phyloP scores from a whole-genome alignment of 192 early-diverging fungal species.

The Lunasporangiospora selenospora region DNA sequence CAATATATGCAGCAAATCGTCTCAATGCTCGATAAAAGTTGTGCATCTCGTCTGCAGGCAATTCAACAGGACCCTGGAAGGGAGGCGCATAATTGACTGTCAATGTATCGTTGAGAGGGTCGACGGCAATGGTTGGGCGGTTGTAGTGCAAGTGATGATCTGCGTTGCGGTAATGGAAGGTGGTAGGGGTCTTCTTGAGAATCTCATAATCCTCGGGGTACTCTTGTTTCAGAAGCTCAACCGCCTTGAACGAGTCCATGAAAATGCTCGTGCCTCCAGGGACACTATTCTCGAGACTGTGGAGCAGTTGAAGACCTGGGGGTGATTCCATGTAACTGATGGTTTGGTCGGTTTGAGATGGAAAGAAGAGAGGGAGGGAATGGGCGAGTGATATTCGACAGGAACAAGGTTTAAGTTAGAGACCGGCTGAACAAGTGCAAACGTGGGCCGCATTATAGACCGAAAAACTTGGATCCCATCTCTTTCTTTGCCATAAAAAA shows the following conservation, averaged over 20 bases:
- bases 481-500: not conserved
- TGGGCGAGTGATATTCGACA: too few species aligned
- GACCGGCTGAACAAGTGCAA: too few species aligned
- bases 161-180: conserved; percentile 84
- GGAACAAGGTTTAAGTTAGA: too few species aligned
- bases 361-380: not conserved
- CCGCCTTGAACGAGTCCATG: conserved; percentile 75
- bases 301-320: conserved; percentile 82
- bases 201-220: conserved; percentile 68
- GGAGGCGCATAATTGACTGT: conserved; percentile 83
- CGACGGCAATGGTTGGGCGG: conserved; percentile 67
- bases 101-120: conserved; percentile 43
- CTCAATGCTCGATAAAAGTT: conserved; percentile 72
- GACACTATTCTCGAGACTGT: conserved; percentile 80
- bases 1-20: conserved; percentile 64
- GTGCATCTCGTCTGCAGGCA: conserved; percentile 48
- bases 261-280: conserved; percentile 77
- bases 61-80: conserved; percentile 79
- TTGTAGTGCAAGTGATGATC: conserved; percentile 77
- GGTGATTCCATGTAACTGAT: conserved; percentile 83
- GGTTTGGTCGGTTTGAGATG: not conserved
- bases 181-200: conserved; percentile 64
- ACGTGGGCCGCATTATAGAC: too few species aligned
- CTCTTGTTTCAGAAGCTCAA: conserved; percentile 59
- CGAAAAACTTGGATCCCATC: too few species aligned